A percentile compares a stretch with the other conserved stretches of the same genome.
These are phyloP conservation scores for Rutstroemia sp. DNA, from an alignment of 2,329 filamentous ascomycete species.

Conservation along the genomic window DNA sequence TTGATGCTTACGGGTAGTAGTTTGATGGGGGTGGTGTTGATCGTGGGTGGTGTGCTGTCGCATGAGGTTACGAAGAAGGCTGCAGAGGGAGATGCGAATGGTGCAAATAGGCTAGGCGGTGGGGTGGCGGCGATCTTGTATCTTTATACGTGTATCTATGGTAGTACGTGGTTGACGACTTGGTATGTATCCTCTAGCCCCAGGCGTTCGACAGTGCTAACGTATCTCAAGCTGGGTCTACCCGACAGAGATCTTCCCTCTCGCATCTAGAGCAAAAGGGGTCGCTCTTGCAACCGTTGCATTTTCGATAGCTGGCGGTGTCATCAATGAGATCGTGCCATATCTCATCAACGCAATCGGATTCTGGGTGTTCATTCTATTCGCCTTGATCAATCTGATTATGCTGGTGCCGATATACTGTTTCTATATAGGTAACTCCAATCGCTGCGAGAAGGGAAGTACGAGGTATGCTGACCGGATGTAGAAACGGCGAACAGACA, in stretches of 20 bases:
- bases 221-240: background rate
- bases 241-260: background rate
- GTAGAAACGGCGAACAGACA: background rate
- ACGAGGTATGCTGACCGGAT: no score
- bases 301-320: constrained; percentile 12
- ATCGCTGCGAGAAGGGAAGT: background rate
- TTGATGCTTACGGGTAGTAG: background rate
- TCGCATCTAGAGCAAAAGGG: background rate
- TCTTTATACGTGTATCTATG: background rate
- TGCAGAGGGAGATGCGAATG: background rate
- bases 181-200: background rate
- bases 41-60: background rate
- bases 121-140: background rate
- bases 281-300: constrained; percentile 7
- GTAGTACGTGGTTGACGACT: background rate
- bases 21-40: background rate
- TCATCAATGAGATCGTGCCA: constrained; percentile 25
- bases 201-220: background rate
- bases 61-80: background rate
- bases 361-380: constrained; percentile 30
- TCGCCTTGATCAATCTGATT: constrained; percentile 27
- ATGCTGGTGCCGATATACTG: background rate
- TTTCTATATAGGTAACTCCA: background rate
- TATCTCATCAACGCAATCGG: constrained; percentile 28
- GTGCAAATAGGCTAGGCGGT: constrained; percentile 5